A percentile compares a stretch with the other conserved stretches of the same genome.
Evolutionary conservation across 352 stramenopile species (phyloP).

Genomic region (Plasmopara halstedii): DNA sequence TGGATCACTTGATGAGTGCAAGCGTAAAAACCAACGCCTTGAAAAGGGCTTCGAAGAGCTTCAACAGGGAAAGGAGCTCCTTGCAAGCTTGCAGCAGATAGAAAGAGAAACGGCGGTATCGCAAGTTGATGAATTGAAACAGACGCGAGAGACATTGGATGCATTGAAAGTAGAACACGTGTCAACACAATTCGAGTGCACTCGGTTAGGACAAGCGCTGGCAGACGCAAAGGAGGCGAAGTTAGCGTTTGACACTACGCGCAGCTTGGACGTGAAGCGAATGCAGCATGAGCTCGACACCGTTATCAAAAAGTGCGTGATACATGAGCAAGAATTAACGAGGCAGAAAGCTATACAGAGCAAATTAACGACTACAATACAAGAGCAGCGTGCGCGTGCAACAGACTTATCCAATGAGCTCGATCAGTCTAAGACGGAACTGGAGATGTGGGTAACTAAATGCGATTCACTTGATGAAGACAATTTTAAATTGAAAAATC

Average conservation of each 20-base stretch:
- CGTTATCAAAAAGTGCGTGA: constrained; percentile 1
- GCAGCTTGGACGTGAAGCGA: neutral
- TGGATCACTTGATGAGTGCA: constrained; percentile 20
- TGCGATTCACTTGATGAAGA: constrained; percentile 33
- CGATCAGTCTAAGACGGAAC: constrained; percentile 41
- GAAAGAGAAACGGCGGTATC: constrained; percentile 20
- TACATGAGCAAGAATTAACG: constrained; percentile 7
- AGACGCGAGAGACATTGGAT: constrained; percentile 15
- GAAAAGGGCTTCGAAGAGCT: constrained; percentile 28
- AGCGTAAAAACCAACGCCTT: constrained; percentile 19
- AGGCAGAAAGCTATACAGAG: neutral
- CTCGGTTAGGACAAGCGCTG: constrained; percentile 10
- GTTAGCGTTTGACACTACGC: constrained; percentile 2
- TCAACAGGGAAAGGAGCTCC: constrained; percentile 30
- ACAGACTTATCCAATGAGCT: constrained; percentile 29
- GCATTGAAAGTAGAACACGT: constrained; percentile 18
- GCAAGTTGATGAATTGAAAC: constrained; percentile 18
- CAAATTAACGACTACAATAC: constrained; percentile 5
- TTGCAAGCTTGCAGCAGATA: constrained; percentile 27
- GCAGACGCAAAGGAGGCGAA: constrained; percentile 2
- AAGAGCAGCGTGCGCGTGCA: constrained; percentile 7
- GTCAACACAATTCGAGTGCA: constrained; percentile 15
- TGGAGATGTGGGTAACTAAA: constrained; percentile 71
- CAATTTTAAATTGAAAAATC: constrained; percentile 25
- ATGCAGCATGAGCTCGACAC: constrained; percentile 16